Evolutionary conservation across 2,329 filamentous ascomycete genomes (phyloP), one percentile per base, ranked within the genome.

Genomic region (Rhynchosporium agropyri): DNA sequence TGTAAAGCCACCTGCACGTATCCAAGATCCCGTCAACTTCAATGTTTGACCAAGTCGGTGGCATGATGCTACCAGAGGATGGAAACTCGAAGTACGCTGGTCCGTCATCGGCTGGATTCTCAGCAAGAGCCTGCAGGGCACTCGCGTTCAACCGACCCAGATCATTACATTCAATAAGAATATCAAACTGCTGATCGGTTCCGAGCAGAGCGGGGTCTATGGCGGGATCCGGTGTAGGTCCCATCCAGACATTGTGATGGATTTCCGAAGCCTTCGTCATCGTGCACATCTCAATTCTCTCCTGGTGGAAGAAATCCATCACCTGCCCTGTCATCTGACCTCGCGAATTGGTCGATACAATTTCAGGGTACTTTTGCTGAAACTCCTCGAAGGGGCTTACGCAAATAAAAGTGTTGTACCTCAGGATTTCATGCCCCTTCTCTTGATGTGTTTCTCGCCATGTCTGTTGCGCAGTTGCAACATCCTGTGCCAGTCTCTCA

Each of bases 221-320:
- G 71, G 82, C 79, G 1, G 82, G 79, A 68, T 96, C 91, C 0
- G 92, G 92, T 0, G 92, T 95, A 2, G 92, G 91, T 0, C 95
- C 95, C 64, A 97, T 81, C 84, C 89, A 98, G 31, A 98, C 91
- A 73, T 97, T 97, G 68, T 85, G 83, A 59, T 91, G 88, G 66
- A 98, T 96, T 75, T 97, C 90, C 0, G 92, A 92, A 3, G 93
- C 89, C 70, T 86, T 86, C 10, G 94, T 93, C 94, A 98, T 97
- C 63, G 83, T 83, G 75, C 90, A 92, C 94, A 99, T 98, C 78
- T 99, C 95, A 56, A 85, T 77, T 62, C 93, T 84, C 76, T 99
- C 95, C 79, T 92, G 91, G 69, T 90, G 88, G 74, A 91, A 91
- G 74, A 99, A 95, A 76, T 98, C 93, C 71, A 96, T 82, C 29